Base-by-base conservation (phyloP, 192 early-diverging fungal genomes). In the Lunasporangiospora selenospora region DNA sequence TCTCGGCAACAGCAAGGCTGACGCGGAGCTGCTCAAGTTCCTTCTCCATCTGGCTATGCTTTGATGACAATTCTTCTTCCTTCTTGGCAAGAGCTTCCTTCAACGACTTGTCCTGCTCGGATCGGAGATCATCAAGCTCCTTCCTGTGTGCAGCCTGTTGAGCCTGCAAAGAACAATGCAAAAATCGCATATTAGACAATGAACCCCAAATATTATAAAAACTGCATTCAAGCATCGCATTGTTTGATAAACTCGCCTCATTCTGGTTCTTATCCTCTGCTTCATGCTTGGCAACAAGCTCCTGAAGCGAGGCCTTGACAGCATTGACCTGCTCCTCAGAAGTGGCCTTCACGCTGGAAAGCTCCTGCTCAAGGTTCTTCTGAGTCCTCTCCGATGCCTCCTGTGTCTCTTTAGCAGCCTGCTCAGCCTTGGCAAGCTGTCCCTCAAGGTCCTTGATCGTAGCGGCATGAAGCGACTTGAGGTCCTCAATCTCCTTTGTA, bases 381-480 rank as follows among this genome's bases (percentile, higher is more conserved):
- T 61, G 47, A 52, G 53, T 52, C 43, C 33, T 40, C 6, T 59
- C 61, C 4, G 53, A 37, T 8, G 52, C 49, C 16, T 51, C 58
- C 32, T 62, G 16, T 6, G 61, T 41, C 56, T 70, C 53, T 53
- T 73, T 58, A 36, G 60, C 47, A 15, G 59, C 57, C 31, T 63
- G 33, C 39, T 70, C 58, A 10, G 66, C 67, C 39, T 64, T 55
- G 10, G 31, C 50, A 31, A 77, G 52, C 24, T 70, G 70, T 26
- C 44, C 47, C 21, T 76, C 52, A 3, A 76, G 30, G 33, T 77
- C 67, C 56, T 65, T 65, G 52, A 60, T 63, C 16, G 61, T 64
- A 13, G 61, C 54, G 13, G 43, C 57, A 21, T 75, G 77, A 23
- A 58, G 36, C 1, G 62, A 58, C 23, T 59, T 38, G 16, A 66